These are phyloP conservation scores for Posidonia oceanica DNA, from an alignment of 116 monocot species.

Conservation along the genomic window DNA sequence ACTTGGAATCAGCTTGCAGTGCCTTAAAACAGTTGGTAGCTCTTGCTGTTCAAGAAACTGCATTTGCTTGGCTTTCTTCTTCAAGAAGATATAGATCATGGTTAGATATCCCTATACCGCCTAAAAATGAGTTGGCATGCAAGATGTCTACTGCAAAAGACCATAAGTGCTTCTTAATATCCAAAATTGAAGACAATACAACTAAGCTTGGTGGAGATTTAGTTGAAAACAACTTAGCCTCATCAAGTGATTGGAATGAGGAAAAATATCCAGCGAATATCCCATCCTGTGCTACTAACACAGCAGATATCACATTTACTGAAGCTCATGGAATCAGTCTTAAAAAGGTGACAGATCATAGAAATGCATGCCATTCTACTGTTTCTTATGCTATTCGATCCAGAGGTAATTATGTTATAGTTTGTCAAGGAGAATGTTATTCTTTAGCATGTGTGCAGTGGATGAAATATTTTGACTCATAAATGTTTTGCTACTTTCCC, in stretches of 20 bases:
- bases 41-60: slow-evolving; percentile 18
- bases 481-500: slow-evolving; percentile 9
- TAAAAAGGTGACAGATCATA: background rate
- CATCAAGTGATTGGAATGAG: background rate
- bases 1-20: slow-evolving; percentile 43
- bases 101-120: slow-evolving; percentile 79
- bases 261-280: background rate
- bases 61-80: slow-evolving; percentile 25
- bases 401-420: background rate
- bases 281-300: background rate
- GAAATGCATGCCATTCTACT: background rate
- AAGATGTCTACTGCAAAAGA: slow-evolving; percentile 1
- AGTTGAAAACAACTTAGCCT: background rate
- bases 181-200: slow-evolving; percentile 3
- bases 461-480: background rate
- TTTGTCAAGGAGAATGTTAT: background rate
- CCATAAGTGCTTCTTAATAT: background rate
- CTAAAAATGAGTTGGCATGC: background rate
- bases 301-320: background rate
- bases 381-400: background rate
- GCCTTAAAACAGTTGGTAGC: slow-evolving; percentile 40
- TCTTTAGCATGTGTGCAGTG: background rate
- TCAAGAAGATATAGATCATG: slow-evolving; percentile 29
- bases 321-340: background rate
- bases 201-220: background rate